Base-by-base conservation (phyloP, 495 filamentous ascomycete species). In the Cenococcum geophilum region DNA sequence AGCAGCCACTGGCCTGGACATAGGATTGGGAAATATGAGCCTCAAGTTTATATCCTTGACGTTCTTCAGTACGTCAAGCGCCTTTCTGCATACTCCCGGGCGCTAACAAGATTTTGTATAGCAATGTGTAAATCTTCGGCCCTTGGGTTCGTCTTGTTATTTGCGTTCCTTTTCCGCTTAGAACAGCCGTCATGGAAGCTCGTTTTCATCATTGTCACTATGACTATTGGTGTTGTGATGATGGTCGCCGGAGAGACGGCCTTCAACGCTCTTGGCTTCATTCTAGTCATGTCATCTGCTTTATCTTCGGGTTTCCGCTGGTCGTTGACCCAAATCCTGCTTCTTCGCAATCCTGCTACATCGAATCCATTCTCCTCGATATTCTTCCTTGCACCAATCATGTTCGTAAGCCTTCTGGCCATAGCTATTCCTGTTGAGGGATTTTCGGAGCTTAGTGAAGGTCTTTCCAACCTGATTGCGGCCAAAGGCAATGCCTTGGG, bases 91-190 rank as follows among this genome's bases (percentile, higher is more conserved):
- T 4, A 45, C 11, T 18, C 12, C 18, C 40, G 4, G 4, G 4
- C 42, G 18, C 58, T 63, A 56, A 65, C 55, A 42, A n/a, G n/a
- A 14, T 5, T 47, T 65, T n/a, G 4, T 55, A 42, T 63, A 90
- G 87, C 92, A 58, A 99, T 99, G 95, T 97, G 93, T 75, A 99
- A 99, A 83, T 97, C 93, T 4, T 96, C 91, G 21, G 88, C 91
- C 36, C 82, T 97, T 18, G 91, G 88, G 40, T 97, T 99, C 69
- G 93, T 99, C 50, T 86, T 99, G 8, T 67, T 95, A 58, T 99
- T 99, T 74, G 95, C 95, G 60, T 95, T 99, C 72, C 68, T 95
- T 53, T 97, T 99, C 79, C 86, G 87, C 37, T 85, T 99, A 32
- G 95, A 99, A 74, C 80, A 81, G 5, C 89, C 89, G 0, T 96